These are phyloP conservation scores for Trametes punicea DNA, from an alignment of 768 basidiomycete species.

Conservation along the genomic window DNA sequence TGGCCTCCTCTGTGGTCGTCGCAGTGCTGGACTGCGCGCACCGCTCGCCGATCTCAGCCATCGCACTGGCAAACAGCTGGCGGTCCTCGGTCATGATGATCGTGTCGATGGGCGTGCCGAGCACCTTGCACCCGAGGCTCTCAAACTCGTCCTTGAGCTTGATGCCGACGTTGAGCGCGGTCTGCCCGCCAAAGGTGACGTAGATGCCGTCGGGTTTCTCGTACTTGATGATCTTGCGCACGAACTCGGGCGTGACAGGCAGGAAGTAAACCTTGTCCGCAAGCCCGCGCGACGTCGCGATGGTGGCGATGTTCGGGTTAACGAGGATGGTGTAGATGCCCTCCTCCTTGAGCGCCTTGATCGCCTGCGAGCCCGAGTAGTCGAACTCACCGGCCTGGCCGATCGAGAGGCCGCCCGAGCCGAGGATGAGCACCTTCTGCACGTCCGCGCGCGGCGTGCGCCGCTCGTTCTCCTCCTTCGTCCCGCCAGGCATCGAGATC, in stretches of 20 bases:
- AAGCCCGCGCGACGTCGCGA: conserved; percentile 93
- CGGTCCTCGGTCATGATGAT: conserved; percentile 97
- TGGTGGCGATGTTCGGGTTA: conserved; percentile 99
- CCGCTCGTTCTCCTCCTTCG: conserved; percentile 77
- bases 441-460: conserved; percentile 72
- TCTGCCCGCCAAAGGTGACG: conserved; percentile 98
- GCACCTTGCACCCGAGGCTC: conserved; percentile 83
- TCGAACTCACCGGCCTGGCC: conserved; percentile 99
- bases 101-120: conserved; percentile 96
- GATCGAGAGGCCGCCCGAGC: conserved; percentile 96
- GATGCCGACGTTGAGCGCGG: conserved; percentile 94
- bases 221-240: conserved; percentile 96
- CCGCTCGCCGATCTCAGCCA: conserved; percentile 94
- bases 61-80: conserved; percentile 88
- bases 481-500: conserved; percentile 74
- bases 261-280: conserved; percentile 99
- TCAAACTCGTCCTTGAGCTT: conserved; percentile 97
- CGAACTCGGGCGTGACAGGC: conserved; percentile 96
- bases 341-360: conserved; percentile 98
- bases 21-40: conserved; percentile 90
- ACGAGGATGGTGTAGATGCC: conserved; percentile 99
- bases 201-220: conserved; percentile 99
- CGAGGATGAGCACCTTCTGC: conserved; percentile 92
- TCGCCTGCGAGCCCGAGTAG: conserved; percentile 98
- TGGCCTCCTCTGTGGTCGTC: conserved; percentile 80